Evolutionary conservation across 176 grass and related monocot species (phyloP).

Genomic region (Ensete ventricosum): DNA sequence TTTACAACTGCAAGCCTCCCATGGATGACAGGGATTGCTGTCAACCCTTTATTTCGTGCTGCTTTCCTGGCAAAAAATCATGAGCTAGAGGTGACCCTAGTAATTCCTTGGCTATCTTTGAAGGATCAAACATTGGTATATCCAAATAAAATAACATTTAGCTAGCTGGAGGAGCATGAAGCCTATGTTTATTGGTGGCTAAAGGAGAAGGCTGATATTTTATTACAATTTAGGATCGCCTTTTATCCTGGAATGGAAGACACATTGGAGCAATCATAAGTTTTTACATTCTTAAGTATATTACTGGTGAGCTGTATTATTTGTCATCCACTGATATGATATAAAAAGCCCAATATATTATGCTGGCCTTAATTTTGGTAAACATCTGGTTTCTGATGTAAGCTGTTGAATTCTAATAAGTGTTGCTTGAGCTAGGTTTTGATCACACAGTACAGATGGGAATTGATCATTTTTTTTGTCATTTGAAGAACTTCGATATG

Average conservation of each 20-base stretch:
- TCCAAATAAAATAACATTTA: constrained; percentile 78
- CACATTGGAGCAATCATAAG: background rate
- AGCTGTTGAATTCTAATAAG: background rate
- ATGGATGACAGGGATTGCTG: constrained; percentile 91
- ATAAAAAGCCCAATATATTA: background rate
- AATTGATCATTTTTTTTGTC: background rate
- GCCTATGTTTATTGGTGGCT: constrained; percentile 64
- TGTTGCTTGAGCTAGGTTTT: background rate
- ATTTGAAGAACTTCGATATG: background rate
- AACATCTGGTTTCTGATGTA: background rate
- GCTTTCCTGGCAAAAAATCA: constrained; percentile 72
- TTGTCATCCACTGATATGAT: background rate
- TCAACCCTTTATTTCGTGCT: constrained; percentile 85
- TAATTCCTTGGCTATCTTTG: constrained; percentile 77
- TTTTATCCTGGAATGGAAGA: constrained; percentile 84
- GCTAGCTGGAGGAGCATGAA: constrained; percentile 51
- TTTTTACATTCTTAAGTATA: background rate
- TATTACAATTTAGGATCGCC: constrained; percentile 44
- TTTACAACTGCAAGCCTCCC: constrained; percentile 91
- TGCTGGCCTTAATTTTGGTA: too few relatives aligned
- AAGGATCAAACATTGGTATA: constrained; percentile 75
- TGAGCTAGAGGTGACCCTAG: constrained; percentile 55
- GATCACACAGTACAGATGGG: background rate
- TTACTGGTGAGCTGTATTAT: background rate
- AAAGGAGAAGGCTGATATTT: constrained; percentile 48